Base-by-base conservation (phyloP, 805 yeast genomes). In the Candida cerambycidarum region DNA sequence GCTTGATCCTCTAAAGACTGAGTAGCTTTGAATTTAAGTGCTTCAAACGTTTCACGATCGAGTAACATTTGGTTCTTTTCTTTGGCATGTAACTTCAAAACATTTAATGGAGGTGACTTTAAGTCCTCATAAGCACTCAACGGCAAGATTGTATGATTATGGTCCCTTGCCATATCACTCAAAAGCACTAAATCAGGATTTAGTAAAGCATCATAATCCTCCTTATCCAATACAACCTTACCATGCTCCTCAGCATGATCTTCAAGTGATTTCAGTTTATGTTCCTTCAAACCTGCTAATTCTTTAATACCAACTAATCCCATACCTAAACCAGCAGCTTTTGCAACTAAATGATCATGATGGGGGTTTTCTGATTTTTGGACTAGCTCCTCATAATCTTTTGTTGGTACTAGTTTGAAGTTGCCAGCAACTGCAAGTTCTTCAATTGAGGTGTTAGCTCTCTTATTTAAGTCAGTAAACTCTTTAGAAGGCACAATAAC, bases 351-450 rank as follows among this genome's bases (percentile, higher is more conserved):
- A 21, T 31, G 39, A 25, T 44, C 46, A n/a, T 38, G 39, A 7
- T 21, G 18, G 10, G 51, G 51, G 7, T 32, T 45, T 14, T 47
- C 45, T 10, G 34, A 45, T 9, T 34, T 23, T 36, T 43, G 39
- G 15, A 34, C 39, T 46, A 59, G 48, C 34, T 51, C 48, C n/a
- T 41, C 45, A 42, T 56, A 55, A 39, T 59, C 63, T 23, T 50
- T 51, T 13, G 48, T 46, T 39, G 54, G 47, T n/a, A 59, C 4
- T 9, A 46, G 23, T 16, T 28, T 37, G 37, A 43, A 37, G 9
- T 39, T 35, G 12, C 28, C 39, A 5, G 32, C 19, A 7, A 10
- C 19, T 3, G 48, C 52, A 11, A 38, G 19, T 2, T 42, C 45
- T 16, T 41, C 41, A 9, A 49, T 38, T 5, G 64, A 53, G 23